Evolutionary conservation across 2,329 filamentous ascomycete species (phyloP).

Genomic region (Colletotrichum theobromicola): DNA sequence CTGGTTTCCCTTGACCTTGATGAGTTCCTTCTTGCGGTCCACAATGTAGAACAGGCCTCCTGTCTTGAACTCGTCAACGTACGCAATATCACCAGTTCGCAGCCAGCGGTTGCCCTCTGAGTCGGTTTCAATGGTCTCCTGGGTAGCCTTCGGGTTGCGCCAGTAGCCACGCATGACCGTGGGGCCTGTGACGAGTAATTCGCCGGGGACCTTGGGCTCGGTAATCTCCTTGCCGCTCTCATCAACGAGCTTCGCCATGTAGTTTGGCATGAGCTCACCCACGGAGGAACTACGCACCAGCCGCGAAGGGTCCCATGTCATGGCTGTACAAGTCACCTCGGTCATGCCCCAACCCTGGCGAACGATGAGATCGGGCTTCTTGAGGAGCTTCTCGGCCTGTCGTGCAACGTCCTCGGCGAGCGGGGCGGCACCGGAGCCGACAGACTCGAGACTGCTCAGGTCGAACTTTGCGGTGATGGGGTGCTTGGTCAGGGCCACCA

Average conservation of each 20-base stretch:
- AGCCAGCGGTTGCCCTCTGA: constrained; percentile 66
- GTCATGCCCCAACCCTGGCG: constrained; percentile 90
- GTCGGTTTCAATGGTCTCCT: constrained; percentile 56
- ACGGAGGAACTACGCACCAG: constrained; percentile 53
- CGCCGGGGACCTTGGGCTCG: constrained; percentile 61
- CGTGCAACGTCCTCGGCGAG: constrained; percentile 60
- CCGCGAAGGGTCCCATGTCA: constrained; percentile 64
- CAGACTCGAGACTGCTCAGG: constrained; percentile 64
- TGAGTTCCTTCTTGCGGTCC: constrained; percentile 73
- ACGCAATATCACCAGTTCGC: constrained; percentile 77
- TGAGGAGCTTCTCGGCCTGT: constrained; percentile 59
- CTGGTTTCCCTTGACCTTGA: constrained; percentile 66
- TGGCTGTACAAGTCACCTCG: constrained; percentile 74
- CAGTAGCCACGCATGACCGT: constrained; percentile 81
- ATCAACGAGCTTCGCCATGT: constrained; percentile 70
- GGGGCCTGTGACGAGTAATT: constrained; percentile 76
- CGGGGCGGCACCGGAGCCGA: constrained; percentile 75
- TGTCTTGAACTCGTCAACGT: constrained; percentile 61
- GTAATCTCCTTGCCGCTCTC: constrained; percentile 58
- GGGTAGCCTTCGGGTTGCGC: constrained; percentile 71
- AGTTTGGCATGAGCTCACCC: constrained; percentile 73
- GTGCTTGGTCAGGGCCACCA: constrained; percentile 75
- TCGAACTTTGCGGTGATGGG: constrained; percentile 70
- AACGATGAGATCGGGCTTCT: constrained; percentile 34
- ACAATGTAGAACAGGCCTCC: constrained; percentile 66